These are phyloP conservation scores for Bassia scoparia DNA, from an alignment of 148 eudicot genomes.

Conservation along the genomic window DNA sequence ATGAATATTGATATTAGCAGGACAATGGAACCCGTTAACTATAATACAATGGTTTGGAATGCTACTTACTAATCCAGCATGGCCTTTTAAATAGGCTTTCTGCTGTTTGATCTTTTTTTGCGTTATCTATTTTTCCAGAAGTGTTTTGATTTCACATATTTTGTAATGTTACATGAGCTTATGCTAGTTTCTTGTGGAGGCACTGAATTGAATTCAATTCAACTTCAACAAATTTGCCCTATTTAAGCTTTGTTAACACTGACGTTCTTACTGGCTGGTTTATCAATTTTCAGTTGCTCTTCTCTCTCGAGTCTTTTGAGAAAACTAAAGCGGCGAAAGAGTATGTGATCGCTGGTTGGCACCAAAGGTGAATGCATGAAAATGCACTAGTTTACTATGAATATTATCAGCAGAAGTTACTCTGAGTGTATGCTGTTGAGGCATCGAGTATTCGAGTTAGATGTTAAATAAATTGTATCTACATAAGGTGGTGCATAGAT, in stretches of 20 bases:
- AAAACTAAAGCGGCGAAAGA: constrained; percentile 44
- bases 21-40: no score
- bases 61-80: no score
- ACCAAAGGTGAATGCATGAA: constrained; percentile 50
- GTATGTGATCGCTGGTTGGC: constrained; percentile 50
- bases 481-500: background rate
- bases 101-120: no score
- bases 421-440: background rate
- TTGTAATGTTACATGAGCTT: no score
- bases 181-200: no score
- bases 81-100: no score
- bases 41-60: no score
- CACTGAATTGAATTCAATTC: no score
- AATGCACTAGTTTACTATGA: constrained; percentile 9
- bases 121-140: no score
- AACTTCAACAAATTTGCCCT: background rate
- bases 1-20: no score
- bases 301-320: constrained; percentile 46
- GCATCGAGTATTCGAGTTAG: background rate
- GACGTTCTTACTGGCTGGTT: background rate
- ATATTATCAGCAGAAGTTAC: background rate
- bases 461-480: constrained; percentile 14
- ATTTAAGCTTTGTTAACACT: background rate
- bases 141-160: no score
- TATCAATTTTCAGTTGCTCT: constrained; percentile 34